Evolutionary conservation across 2,329 filamentous ascomycete genomes (phyloP).

Genomic region (Diplocarpon mali): DNA sequence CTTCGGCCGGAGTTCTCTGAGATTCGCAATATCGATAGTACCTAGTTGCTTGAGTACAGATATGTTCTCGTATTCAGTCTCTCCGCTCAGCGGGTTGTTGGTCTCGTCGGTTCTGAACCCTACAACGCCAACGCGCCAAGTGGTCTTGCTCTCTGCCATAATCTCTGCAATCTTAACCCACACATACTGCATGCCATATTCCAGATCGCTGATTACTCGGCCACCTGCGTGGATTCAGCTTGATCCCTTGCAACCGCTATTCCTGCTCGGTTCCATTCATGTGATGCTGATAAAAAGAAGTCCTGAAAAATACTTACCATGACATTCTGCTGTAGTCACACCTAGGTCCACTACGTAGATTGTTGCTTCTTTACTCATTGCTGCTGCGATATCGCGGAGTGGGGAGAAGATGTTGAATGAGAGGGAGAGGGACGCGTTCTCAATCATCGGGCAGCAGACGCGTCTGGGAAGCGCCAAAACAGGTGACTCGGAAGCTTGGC

Average conservation of each 20-base stretch:
- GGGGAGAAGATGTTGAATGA: slow-evolving; percentile 1
- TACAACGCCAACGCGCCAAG: slow-evolving; percentile 64
- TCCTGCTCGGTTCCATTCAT: no score
- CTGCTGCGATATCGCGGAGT: slow-evolving; percentile 36
- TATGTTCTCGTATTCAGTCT: slow-evolving; percentile 72
- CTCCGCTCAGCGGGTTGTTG: slow-evolving; percentile 48
- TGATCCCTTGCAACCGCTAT: no score
- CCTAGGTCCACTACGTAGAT: slow-evolving; percentile 89
- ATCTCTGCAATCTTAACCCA: slow-evolving; percentile 85
- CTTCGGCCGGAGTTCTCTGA: slow-evolving; percentile 51
- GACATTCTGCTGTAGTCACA: slow-evolving; percentile 65
- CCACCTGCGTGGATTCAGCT: slow-evolving; percentile 34
- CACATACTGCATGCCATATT: slow-evolving; percentile 82
- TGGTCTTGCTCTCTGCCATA: slow-evolving; percentile 58
- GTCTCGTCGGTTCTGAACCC: slow-evolving; percentile 75
- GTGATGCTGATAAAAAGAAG: neutral
- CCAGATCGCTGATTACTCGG: slow-evolving; percentile 67
- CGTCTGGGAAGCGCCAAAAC: slow-evolving; percentile 2
- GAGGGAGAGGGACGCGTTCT: neutral
- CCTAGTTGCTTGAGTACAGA: slow-evolving; percentile 61
- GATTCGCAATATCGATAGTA: slow-evolving; percentile 51
- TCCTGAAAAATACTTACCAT: slow-evolving; percentile 25
- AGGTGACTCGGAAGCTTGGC: slow-evolving; percentile 4
- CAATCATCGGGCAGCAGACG: neutral
- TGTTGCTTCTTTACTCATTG: slow-evolving; percentile 74